phyloP scores from a whole-genome alignment of 768 basidiomycete species.

The Candolleomyces eurysporus region DNA sequence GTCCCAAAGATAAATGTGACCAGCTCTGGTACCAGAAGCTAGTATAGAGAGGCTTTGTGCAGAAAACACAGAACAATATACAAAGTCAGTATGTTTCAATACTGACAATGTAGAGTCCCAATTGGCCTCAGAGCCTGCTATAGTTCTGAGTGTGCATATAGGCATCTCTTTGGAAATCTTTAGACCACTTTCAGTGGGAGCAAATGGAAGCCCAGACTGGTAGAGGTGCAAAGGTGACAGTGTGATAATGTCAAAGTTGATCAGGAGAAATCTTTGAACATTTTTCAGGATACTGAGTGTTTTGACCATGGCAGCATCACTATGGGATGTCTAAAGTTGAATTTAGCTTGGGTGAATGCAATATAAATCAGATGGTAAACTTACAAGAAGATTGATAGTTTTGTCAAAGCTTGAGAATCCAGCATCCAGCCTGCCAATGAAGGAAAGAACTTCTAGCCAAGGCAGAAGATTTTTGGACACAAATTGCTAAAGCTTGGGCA shows the following conservation, averaged over 20 bases:
- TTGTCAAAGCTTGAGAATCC: background rate
- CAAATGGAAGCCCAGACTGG: background rate
- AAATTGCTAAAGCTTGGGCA: background rate
- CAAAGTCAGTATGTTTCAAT: background rate
- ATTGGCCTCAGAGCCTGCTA: background rate
- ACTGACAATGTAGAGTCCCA: background rate
- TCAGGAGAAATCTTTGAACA: background rate
- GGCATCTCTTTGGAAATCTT: background rate
- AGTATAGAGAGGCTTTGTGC: background rate
- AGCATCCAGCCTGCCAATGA: background rate
- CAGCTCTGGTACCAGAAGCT: background rate
- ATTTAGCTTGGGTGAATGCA: background rate
- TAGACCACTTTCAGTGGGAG: background rate
- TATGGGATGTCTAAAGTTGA: background rate
- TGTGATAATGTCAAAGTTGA: background rate
- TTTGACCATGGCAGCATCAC: background rate
- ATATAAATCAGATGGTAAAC: background rate
- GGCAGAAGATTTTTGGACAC: background rate
- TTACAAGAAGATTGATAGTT: background rate
- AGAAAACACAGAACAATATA: background rate
- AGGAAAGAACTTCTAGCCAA: background rate
- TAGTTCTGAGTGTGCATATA: background rate
- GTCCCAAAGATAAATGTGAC: background rate
- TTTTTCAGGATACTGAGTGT: background rate
- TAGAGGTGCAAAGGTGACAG: background rate